Evolutionary conservation across 2,329 filamentous ascomycete genomes (phyloP).

Genomic region (Scytalidium sp.): DNA sequence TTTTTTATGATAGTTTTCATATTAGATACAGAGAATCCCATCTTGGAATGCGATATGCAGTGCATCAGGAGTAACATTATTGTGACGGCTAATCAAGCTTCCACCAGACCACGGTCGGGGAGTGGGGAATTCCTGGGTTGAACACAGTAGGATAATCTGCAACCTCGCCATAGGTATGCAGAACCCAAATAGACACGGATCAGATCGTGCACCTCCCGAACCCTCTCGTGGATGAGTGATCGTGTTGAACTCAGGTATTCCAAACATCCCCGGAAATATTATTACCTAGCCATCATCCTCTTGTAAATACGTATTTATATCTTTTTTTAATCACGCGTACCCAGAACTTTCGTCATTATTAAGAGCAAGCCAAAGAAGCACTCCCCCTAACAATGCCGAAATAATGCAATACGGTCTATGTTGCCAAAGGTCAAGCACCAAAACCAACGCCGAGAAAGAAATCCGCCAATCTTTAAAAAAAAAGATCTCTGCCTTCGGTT

Average conservation of each 20-base stretch:
- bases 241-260: background rate
- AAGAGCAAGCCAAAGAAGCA: background rate
- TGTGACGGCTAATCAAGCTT: too few species aligned
- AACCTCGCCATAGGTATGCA: background rate
- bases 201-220: background rate
- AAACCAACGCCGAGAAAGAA: constrained; percentile 20
- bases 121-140: too few species aligned
- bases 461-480: constrained; percentile 1
- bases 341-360: background rate
- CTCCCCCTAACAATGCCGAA: constrained; percentile 7
- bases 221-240: background rate
- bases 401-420: constrained; percentile 26
- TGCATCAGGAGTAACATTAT: too few species aligned
- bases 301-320: background rate
- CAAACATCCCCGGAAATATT: background rate
- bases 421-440: constrained; percentile 14
- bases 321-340: background rate
- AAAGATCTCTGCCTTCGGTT: background rate
- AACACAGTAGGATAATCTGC: too few species aligned
- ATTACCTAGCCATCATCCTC: background rate
- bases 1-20: too few species aligned
- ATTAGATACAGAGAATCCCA: too few species aligned
- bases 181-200: background rate
- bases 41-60: too few species aligned
- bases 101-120: too few species aligned